Percentiles rank a stretch among this genome's conserved stretches.
Conservation (phyloP, 2,329 filamentous ascomycete species). For the Phialemonium atrogriseum region DNA sequence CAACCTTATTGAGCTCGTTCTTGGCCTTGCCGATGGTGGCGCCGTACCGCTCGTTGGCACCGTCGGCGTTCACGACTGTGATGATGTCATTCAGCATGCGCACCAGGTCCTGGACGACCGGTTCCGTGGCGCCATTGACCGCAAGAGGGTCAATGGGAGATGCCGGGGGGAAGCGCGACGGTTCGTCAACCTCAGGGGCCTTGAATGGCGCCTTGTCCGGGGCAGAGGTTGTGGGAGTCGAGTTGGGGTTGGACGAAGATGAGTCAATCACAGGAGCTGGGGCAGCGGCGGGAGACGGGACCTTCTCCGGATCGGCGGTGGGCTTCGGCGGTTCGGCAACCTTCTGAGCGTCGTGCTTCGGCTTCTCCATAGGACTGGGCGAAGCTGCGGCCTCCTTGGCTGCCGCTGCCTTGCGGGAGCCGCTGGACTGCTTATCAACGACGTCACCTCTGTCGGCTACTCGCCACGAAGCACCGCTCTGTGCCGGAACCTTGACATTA, state of each 20-base stretch:
- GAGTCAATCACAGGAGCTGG: slow-evolving; percentile 13
- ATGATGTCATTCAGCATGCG: slow-evolving; percentile 97
- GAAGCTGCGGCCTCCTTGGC: slow-evolving; percentile 20
- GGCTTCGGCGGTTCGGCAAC: slow-evolving; percentile 3
- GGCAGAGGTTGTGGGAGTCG: slow-evolving; percentile 8
- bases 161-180: slow-evolving; percentile 53
- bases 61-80: slow-evolving; percentile 82
- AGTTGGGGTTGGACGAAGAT: slow-evolving; percentile 7
- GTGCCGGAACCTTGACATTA: slow-evolving; percentile 73
- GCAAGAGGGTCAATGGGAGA: slow-evolving; percentile 70
- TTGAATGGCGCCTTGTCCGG: slow-evolving; percentile 31
- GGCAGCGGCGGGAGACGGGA: slow-evolving; percentile 15
- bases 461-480: slow-evolving; percentile 78
- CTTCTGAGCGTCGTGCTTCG: slow-evolving; percentile 25
- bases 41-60: slow-evolving; percentile 67
- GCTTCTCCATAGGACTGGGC: slow-evolving; percentile 16
- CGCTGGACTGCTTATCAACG: slow-evolving; percentile 54
- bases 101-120: slow-evolving; percentile 84
- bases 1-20: slow-evolving; percentile 68
- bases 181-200: slow-evolving; percentile 57
- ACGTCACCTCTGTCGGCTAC: slow-evolving; percentile 54
- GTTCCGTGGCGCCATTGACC: slow-evolving; percentile 69
- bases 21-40: slow-evolving; percentile 79
- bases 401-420: slow-evolving; percentile 26
- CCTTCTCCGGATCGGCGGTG: slow-evolving; percentile 5